Conservation (phyloP, 139 green algal genomes). For the Chlorella sp. region DNA sequence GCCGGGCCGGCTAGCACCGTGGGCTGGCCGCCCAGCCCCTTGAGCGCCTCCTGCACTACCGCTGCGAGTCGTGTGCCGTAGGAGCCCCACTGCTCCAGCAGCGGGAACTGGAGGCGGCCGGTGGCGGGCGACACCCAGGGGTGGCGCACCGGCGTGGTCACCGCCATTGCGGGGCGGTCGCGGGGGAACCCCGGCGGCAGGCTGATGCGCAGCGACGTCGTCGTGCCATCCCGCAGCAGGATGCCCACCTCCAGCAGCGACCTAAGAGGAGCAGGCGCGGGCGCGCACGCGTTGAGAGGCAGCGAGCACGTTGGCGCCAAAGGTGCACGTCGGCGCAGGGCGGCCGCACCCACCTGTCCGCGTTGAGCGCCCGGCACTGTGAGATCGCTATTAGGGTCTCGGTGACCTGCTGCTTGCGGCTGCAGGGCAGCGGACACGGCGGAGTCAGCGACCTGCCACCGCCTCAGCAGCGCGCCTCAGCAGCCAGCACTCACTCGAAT, state of each 20-base stretch:
- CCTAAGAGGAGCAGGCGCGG: too few relatives aligned
- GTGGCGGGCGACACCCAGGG: constrained; percentile 52
- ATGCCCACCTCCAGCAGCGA: constrained; percentile 24
- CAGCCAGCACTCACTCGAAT: constrained; percentile 16
- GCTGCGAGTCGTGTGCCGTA: constrained; percentile 27
- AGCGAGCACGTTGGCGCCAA: too few relatives aligned
- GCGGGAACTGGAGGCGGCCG: constrained; percentile 36
- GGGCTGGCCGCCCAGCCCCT: constrained; percentile 13
- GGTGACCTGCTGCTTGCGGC: constrained; percentile 25
- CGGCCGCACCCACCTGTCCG: constrained; percentile 10
- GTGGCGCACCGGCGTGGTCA: constrained; percentile 56
- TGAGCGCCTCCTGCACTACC: constrained; percentile 49
- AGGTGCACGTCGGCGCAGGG: not conserved
- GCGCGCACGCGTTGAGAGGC: too few relatives aligned
- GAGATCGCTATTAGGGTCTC: constrained; percentile 17
- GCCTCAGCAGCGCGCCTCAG: not conserved
- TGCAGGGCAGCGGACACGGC: not conserved
- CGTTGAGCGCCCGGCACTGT: constrained; percentile 5
- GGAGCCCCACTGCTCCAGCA: constrained; percentile 29
- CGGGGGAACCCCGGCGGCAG: constrained; percentile 17
- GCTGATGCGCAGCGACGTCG: constrained; percentile 15
- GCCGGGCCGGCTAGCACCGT: not conserved
- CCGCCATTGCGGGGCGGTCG: constrained; percentile 38
- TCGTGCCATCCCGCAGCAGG: constrained; percentile 11
- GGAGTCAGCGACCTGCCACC: not conserved